Percentiles rank a stretch among this genome's conserved stretches.
Conservation (phyloP, 805 yeast species). For the Nakazawaea holstii region DNA sequence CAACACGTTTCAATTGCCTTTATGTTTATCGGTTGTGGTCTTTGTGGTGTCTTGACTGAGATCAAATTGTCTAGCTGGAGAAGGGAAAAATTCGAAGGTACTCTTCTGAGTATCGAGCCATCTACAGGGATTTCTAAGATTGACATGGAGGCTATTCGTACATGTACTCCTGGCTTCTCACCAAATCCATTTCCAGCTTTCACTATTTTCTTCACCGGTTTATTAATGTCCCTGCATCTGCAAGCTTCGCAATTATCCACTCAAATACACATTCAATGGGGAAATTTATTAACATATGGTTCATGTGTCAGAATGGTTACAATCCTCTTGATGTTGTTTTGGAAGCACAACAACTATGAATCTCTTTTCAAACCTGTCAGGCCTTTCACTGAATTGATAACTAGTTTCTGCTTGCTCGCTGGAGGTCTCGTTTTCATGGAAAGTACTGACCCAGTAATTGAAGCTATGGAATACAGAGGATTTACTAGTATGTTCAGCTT, state of each 20-base stretch:
- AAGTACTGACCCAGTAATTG: conserved; percentile 80
- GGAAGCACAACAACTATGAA: conserved; percentile 27
- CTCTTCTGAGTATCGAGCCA: conserved; percentile 10
- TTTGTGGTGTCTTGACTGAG: conserved; percentile 85
- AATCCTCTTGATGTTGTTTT: conserved; percentile 46
- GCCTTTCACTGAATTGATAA: conserved; percentile 84
- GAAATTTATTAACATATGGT: conserved; percentile 74
- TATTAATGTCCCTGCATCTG: conserved; percentile 89
- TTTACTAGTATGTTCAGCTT: conserved; percentile 86
- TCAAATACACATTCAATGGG: conserved; percentile 88
- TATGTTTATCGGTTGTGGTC: conserved; percentile 86
- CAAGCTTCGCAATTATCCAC: conserved; percentile 81
- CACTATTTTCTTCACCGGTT: conserved; percentile 94
- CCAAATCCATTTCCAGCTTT: conserved; percentile 94
- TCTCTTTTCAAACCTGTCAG: conserved; percentile 41
- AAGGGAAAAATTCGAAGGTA: conserved; percentile 19
- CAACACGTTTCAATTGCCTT: conserved; percentile 91
- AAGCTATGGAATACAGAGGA: conserved; percentile 78
- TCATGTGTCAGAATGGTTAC: conserved; percentile 72
- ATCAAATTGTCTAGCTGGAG: conserved; percentile 60
- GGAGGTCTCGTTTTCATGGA: conserved; percentile 95
- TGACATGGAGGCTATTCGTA: conserved; percentile 15
- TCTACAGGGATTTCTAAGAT: conserved; percentile 14
- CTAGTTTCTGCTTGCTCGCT: conserved; percentile 70
- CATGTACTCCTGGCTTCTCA: conserved; percentile 65